Percentiles rank a stretch among this genome's conserved stretches.
phyloP scores from a whole-genome alignment of 1,139 yeast genomes.

The Geotrichum carabidarum region DNA sequence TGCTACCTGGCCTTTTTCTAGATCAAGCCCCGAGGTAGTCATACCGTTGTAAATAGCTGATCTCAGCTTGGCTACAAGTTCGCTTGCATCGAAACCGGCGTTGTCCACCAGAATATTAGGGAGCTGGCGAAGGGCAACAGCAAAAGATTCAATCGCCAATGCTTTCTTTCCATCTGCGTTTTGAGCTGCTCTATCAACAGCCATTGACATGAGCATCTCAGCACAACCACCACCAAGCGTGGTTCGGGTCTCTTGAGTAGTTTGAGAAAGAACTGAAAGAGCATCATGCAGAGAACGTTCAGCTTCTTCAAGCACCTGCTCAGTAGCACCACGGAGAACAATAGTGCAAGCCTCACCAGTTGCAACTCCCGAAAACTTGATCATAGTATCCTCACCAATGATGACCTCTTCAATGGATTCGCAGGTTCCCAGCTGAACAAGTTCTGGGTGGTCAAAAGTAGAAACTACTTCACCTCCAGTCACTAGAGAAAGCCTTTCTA shows the following conservation, averaged over 20 bases:
- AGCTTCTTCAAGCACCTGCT: slow-evolving; percentile 92
- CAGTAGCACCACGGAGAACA: slow-evolving; percentile 94
- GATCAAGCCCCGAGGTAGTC: slow-evolving; percentile 84
- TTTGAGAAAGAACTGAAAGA: slow-evolving; percentile 87
- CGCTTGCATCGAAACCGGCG: slow-evolving; percentile 95
- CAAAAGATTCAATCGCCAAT: slow-evolving; percentile 90
- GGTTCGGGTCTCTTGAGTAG: slow-evolving; percentile 90
- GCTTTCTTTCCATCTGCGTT: slow-evolving; percentile 92
- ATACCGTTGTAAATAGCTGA: slow-evolving; percentile 91
- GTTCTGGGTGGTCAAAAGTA: slow-evolving; percentile 88
- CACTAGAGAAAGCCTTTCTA: slow-evolving; percentile 90
- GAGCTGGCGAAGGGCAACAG: slow-evolving; percentile 85
- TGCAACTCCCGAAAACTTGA: slow-evolving; percentile 89
- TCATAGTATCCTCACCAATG: slow-evolving; percentile 82
- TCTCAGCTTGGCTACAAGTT: slow-evolving; percentile 82
- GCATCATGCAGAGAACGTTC: slow-evolving; percentile 98
- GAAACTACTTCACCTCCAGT: slow-evolving; percentile 98
- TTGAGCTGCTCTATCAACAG: slow-evolving; percentile 93
- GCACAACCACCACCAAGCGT: slow-evolving; percentile 98
- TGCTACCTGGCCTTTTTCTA: slow-evolving; percentile 74
- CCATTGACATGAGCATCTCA: slow-evolving; percentile 96
- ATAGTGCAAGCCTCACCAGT: slow-evolving; percentile 97
- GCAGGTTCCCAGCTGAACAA: slow-evolving; percentile 82
- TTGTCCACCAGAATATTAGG: slow-evolving; percentile 95
- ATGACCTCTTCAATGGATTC: slow-evolving; percentile 84